These are phyloP conservation scores for Colletotrichum sansevieriae DNA, from an alignment of 2,329 filamentous ascomycete species.

Conservation along the genomic window DNA sequence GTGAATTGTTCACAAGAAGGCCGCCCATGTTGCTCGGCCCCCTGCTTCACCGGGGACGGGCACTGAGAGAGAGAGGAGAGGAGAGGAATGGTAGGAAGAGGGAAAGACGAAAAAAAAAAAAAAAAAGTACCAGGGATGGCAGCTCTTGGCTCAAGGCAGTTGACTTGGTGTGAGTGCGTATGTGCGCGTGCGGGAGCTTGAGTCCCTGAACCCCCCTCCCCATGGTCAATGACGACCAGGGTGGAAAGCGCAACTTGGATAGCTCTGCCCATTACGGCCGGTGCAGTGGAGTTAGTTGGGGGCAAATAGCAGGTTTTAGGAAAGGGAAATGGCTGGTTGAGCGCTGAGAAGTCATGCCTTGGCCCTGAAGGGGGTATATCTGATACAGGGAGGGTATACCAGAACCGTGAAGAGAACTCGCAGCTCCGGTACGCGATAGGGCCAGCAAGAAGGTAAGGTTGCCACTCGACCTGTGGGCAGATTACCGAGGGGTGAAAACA, in stretches of 20 bases:
- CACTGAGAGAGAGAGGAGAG: constrained; percentile 8
- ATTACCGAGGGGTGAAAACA: constrained; percentile 40
- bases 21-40: constrained; percentile 31
- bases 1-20: constrained; percentile 49
- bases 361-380: constrained; percentile 43
- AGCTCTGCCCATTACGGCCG: constrained; percentile 36
- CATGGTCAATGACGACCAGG: constrained; percentile 26
- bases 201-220: constrained; percentile 28
- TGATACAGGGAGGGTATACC: constrained; percentile 43
- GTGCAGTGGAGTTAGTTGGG: constrained; percentile 31
- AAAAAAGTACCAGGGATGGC: constrained; percentile 33
- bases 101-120: constrained; percentile 24
- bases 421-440: constrained; percentile 40
- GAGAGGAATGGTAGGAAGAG: constrained; percentile 28
- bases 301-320: constrained; percentile 41
- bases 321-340: constrained; percentile 31
- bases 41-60: constrained; percentile 39
- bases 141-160: constrained; percentile 42
- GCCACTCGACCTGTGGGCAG: constrained; percentile 38
- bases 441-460: constrained; percentile 39
- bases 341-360: constrained; percentile 38
- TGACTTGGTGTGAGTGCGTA: constrained; percentile 32
- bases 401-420: constrained; percentile 39
- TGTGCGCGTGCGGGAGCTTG: constrained; percentile 32
- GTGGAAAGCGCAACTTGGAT: constrained; percentile 28